Percentiles rank a stretch among this genome's conserved stretches.
Evolutionary conservation across 768 basidiomycete species (phyloP).

Genomic region (Tylopilus sp.): DNA sequence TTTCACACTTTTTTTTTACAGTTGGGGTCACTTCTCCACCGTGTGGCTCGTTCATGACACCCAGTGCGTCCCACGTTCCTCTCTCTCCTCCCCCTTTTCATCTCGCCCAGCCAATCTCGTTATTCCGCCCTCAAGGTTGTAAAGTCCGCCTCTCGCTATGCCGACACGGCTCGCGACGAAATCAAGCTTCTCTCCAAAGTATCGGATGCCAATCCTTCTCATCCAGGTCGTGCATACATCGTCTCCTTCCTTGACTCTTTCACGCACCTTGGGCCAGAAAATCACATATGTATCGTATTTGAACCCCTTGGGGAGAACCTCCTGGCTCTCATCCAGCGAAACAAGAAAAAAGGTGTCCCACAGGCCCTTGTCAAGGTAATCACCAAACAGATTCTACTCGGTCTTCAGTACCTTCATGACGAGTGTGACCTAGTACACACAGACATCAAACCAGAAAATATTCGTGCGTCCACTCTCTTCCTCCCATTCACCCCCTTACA

Average conservation of each 20-base stretch:
- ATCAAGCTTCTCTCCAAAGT: conserved; percentile 87
- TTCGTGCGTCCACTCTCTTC: conserved; percentile 57
- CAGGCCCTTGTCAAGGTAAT: conserved; percentile 81
- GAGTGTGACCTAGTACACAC: conserved; percentile 93
- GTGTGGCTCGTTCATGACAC: conserved; percentile 87
- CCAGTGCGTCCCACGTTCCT: conserved; percentile 46
- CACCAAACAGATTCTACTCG: conserved; percentile 81
- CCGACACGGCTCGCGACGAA: conserved; percentile 95
- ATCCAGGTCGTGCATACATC: conserved; percentile 76
- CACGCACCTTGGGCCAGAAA: conserved; percentile 67
- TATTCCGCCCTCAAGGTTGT: conserved; percentile 94
- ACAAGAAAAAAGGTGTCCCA: conserved; percentile 83
- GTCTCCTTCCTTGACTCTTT: conserved; percentile 93
- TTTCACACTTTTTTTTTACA: conserved; percentile 29
- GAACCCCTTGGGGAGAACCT: conserved; percentile 82
- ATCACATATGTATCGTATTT: conserved; percentile 89
- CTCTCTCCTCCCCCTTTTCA: conserved; percentile 12
- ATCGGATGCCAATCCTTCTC: conserved; percentile 62
- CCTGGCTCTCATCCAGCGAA: conserved; percentile 67
- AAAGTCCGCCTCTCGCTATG: conserved; percentile 92
- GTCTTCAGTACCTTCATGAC: conserved; percentile 88
- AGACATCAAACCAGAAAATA: conserved; percentile 94
- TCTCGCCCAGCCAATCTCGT: conserved; percentile 48
- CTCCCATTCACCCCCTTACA: conserved; percentile 11
- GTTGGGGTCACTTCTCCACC: conserved; percentile 95